phyloP scores from a whole-genome alignment of 345 rosid species.

The Arabidopsis suecica region DNA sequence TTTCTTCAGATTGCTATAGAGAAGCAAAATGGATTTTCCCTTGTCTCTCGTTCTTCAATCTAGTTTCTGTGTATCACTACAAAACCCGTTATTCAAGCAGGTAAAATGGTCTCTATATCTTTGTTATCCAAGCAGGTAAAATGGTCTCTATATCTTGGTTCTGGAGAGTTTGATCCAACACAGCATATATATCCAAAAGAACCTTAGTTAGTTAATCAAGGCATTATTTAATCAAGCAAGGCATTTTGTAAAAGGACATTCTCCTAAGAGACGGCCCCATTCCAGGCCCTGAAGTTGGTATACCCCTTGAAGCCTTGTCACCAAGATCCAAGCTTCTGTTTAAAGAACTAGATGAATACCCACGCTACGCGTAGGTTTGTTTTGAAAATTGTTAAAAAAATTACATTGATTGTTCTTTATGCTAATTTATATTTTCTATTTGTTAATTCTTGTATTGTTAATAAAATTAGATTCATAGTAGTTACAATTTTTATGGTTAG shows the following conservation, averaged over 20 bases:
- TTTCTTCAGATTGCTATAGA: background rate
- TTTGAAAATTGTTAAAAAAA: no score
- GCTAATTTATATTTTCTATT: no score
- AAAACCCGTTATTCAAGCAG: slow-evolving; percentile 55
- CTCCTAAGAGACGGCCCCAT: slow-evolving; percentile 61
- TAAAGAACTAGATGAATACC: slow-evolving; percentile 34
- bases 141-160: no score
- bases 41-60: slow-evolving; percentile 5
- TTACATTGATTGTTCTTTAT: no score
- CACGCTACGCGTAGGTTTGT: no score
- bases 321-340: slow-evolving; percentile 66
- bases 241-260: slow-evolving; percentile 25
- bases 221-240: no score
- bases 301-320: slow-evolving; percentile 54
- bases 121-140: slow-evolving; percentile 39
- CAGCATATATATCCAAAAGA: no score
- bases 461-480: no score
- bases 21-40: background rate
- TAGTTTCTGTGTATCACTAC: slow-evolving; percentile 11
- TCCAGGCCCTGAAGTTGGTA: slow-evolving; percentile 52
- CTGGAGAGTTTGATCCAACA: no score
- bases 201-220: no score
- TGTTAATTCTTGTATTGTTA: no score
- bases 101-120: slow-evolving; percentile 67
- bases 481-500: no score